Conservation (phyloP, 2,329 filamentous ascomycete species). For the Botrytis cinerea region DNA sequence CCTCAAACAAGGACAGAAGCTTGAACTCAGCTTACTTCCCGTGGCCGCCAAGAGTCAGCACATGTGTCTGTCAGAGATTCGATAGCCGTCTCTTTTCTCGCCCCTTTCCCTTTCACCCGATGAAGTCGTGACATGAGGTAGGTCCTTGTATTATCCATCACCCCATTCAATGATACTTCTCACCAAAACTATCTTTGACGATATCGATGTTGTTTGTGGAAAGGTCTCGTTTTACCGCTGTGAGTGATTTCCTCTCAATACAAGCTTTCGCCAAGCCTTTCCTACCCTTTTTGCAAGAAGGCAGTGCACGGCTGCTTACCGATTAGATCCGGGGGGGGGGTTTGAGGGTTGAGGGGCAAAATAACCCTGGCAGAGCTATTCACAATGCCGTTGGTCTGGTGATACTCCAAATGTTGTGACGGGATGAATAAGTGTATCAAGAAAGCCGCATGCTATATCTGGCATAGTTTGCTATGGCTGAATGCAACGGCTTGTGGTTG, state of each 20-base stretch:
- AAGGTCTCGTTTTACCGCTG: background rate
- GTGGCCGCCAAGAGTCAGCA: background rate
- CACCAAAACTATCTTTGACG: background rate
- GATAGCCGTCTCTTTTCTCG: background rate
- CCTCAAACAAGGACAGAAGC: background rate
- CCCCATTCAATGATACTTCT: background rate
- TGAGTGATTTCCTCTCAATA: background rate
- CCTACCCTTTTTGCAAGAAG: background rate
- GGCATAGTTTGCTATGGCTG: background rate
- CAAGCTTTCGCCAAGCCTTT: slow-evolving; percentile 12
- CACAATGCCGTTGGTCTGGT: background rate
- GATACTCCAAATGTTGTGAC: background rate
- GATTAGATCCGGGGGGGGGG: background rate
- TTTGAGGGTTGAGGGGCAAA: background rate
- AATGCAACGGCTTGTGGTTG: background rate
- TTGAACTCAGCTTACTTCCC: background rate
- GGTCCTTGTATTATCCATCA: background rate
- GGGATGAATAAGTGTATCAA: background rate
- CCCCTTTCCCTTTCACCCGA: background rate
- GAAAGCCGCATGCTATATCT: background rate
- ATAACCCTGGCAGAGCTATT: background rate
- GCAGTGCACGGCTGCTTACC: background rate
- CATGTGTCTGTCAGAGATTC: background rate
- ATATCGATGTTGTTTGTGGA: background rate
- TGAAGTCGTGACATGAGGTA: background rate